Evolutionary conservation across 1,284 basidiomycete genomes (phyloP), one percentile per base, ranked within the genome.

Genomic region (Mycosarcoma maydis): DNA sequence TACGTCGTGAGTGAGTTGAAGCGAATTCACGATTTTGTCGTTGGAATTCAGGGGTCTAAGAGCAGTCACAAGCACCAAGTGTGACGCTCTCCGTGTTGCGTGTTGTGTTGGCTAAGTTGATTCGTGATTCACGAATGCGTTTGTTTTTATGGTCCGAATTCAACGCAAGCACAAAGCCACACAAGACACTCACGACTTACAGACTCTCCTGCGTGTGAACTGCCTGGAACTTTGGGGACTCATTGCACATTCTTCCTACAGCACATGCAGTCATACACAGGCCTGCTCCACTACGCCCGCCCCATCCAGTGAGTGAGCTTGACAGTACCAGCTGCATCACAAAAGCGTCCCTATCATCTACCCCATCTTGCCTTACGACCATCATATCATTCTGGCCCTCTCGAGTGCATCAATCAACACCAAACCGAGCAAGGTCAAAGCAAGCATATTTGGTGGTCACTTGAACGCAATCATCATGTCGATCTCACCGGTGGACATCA

Each of bases 401-500:
- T 29, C 11, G 33, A 20, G 11, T 34, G 30, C 23, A 39, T 53
- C 42, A 6, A 19, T 16, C 19, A 16, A 32, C 7, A 47, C 8
- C 9, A 37, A 32, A 39, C 20, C 46, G 26, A 48, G 19, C 20
- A 20, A n/a, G 36, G 7, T 37, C 19, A 16, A 47, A n/a, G 2
- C 36, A 47, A 38, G 24, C 34, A 37, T 14, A 4, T 17, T n/a
- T 30, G 29, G 23, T 30, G 30, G 40, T 30, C 22, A 37, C 17
- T 16, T 22, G 20, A 13, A 34, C 0, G 23, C 29, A 6, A 10
- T n/a, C 3, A 47, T 36, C 36, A 67, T 67, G 64, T 57, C 64
- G 20, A 56, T 45, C 37, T 56, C 64, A n/a, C 36, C 56, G 17
- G 37, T 60, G 16, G 61, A 71, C 27, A 52, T 71, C 26, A 26